Conservation (phyloP, 192 early-diverging fungal genomes). For the Coemansia sp. region DNA sequence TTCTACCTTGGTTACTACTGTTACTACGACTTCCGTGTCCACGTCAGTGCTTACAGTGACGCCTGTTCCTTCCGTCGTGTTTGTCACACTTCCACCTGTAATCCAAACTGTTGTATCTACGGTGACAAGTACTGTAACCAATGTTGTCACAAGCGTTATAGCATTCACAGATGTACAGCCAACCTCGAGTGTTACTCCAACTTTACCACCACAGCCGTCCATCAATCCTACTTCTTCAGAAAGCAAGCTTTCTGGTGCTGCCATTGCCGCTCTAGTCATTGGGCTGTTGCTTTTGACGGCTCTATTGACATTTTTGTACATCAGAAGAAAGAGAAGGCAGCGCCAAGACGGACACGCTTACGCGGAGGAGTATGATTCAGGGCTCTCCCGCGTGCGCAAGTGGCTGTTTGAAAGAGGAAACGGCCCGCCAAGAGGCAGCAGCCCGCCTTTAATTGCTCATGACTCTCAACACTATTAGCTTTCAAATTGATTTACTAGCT, state of each 20-base stretch:
- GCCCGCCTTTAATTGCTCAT: neutral
- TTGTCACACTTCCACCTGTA: neutral
- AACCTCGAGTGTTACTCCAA: neutral
- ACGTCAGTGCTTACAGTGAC: constrained; percentile 1
- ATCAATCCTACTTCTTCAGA: neutral
- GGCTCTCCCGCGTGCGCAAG: neutral
- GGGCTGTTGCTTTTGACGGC: constrained; percentile 19
- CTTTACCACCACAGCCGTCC: neutral
- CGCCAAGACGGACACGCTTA: neutral
- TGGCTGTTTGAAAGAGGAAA: neutral
- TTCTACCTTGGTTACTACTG: neutral
- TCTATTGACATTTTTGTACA: constrained; percentile 10
- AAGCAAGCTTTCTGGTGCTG: constrained; percentile 10
- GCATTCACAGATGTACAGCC: neutral
- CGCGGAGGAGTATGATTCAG: neutral
- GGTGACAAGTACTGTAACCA: neutral
- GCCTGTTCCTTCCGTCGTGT: neutral
- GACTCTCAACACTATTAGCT: neutral
- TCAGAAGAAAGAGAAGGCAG: constrained; percentile 3
- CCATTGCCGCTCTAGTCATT: constrained; percentile 22
- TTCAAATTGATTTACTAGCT: neutral
- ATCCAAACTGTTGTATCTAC: neutral
- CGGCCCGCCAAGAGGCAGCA: neutral
- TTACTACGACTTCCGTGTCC: neutral
- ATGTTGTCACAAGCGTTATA: neutral